Percentiles rank a stretch among this genome's conserved stretches.
Conservation (phyloP, 495 filamentous ascomycete genomes). For the Podospora tetraspora region DNA sequence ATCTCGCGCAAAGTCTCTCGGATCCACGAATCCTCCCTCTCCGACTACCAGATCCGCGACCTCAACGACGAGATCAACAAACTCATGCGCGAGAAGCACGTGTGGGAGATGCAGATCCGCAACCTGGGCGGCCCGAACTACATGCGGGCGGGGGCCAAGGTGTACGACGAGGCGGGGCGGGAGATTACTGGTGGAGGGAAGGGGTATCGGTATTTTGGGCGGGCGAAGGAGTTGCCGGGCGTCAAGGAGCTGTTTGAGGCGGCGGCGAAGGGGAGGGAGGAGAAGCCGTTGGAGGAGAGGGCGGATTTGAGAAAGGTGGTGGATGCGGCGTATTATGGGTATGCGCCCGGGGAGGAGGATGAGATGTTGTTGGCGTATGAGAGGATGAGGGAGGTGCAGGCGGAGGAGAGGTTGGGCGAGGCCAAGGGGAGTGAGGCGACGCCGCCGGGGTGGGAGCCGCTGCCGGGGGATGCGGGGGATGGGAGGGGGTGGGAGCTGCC, state of each 20-base stretch:
- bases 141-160: slow-evolving; percentile 81
- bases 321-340: slow-evolving; percentile 94
- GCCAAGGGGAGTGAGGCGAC: slow-evolving; percentile 29
- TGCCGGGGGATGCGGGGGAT: slow-evolving; percentile 83
- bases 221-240: slow-evolving; percentile 84
- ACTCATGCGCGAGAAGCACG: slow-evolving; percentile 95
- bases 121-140: slow-evolving; percentile 95
- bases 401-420: slow-evolving; percentile 54
- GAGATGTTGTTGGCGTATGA: slow-evolving; percentile 79
- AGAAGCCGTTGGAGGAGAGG: slow-evolving; percentile 54
- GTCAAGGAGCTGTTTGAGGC: slow-evolving; percentile 97
- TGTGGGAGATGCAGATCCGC: slow-evolving; percentile 96
- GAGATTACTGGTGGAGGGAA: slow-evolving; percentile 88
- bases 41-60: slow-evolving; percentile 95
- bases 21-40: slow-evolving; percentile 83
- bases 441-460: slow-evolving; percentile 67
- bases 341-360: slow-evolving; percentile 91
- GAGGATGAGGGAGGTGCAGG: slow-evolving; percentile 73
- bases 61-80: slow-evolving; percentile 99
- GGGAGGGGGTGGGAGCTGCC: slow-evolving; percentile 81
- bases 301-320: slow-evolving; percentile 74
- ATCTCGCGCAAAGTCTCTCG: slow-evolving; percentile 92
- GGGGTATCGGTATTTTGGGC: slow-evolving; percentile 80
- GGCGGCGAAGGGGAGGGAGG: slow-evolving; percentile 50
- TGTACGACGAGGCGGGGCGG: slow-evolving; percentile 86